phyloP scores from a whole-genome alignment of 352 stramenopile species.

The Globisporangium paddicum region DNA sequence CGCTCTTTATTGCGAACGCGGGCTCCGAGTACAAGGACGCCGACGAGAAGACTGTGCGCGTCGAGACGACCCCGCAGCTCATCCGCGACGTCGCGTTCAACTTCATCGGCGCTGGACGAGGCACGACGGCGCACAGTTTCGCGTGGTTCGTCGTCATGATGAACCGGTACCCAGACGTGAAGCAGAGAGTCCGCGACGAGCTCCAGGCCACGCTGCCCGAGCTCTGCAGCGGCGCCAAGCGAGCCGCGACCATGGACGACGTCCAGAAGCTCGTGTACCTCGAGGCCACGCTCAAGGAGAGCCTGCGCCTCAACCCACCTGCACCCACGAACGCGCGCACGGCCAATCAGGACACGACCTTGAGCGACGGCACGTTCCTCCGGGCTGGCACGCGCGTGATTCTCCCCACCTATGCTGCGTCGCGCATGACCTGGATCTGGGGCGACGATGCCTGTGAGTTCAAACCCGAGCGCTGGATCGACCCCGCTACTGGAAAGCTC shows the following conservation, averaged over 20 bases:
- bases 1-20: conserved; percentile 37
- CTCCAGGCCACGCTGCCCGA: conserved; percentile 30
- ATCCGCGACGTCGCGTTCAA: conserved; percentile 71
- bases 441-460: conserved; percentile 56
- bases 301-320: conserved; percentile 56
- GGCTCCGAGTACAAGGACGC: conserved; percentile 21
- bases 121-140: conserved; percentile 59
- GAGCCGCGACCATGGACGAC: conserved; percentile 31
- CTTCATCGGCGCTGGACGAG: conserved; percentile 65
- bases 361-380: conserved; percentile 64
- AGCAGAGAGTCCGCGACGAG: conserved; percentile 46
- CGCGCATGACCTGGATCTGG: conserved; percentile 51
- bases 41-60: conserved; percentile 9
- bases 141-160: conserved; percentile 76
- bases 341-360: conserved; percentile 36
- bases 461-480: conserved; percentile 67
- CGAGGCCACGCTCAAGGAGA: conserved; percentile 59
- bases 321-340: conserved; percentile 48
- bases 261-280: conserved; percentile 56
- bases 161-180: conserved; percentile 42
- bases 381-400: conserved; percentile 39
- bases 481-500: conserved; percentile 27
- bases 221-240: conserved; percentile 20
- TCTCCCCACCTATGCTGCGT: conserved; percentile 53
- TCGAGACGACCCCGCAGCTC: conserved; percentile 21